Evolutionary conservation across 2,329 filamentous ascomycete species (phyloP), one percentile per base, ranked within the genome.

Genomic region (Dothistroma septosporum): DNA sequence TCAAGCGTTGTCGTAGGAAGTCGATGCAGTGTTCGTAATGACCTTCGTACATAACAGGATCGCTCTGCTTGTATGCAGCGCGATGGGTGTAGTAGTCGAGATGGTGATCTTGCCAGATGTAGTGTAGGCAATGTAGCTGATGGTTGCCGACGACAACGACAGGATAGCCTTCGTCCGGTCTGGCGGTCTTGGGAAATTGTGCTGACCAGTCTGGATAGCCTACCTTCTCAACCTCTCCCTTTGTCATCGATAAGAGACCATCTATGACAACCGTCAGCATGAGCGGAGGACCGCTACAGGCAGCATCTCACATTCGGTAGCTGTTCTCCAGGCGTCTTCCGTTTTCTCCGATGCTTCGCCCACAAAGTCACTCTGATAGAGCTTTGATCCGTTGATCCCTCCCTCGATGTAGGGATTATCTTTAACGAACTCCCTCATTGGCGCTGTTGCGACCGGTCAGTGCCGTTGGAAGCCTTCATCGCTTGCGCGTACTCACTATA

Each of bases 91-190:
- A 50, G 47, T 50, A 50, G 47, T 50, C 47, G 19, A 50, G 47
- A 50, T 50, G 47, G 47, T 50, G 47, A n/a, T 50, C 47, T 24
- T 50, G 47, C 47, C 47, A 50, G 47, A 50, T 50, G 47, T 50
- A 50, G 28, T 50, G 47, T 2, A 50, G 47, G 47, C 47, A 50
- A n/a, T 50, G 47, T 11, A 50, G 47, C 21, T 50, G 47, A 19
- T 50, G 47, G n/a, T 50, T 50, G 11, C 47, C 21, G 28, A 50
- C 47, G 8, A 50, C 47, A 12, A 50, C 47, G 28, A 50, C n/a
- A 6, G 47, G 47, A 19, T 50, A 50, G 47, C 47, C 47, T 50
- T 50, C 19, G 12, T 50, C 47, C 2, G 47, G 47, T 24, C 47
- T 11, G 14, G 47, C 47, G 22, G n/a, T 28, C n/a, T 50, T 50